A percentile compares a stretch with the other conserved stretches of the same genome.
These are phyloP conservation scores for Diaporthe humulicola DNA, from an alignment of 2,329 filamentous ascomycete genomes.

Conservation along the genomic window DNA sequence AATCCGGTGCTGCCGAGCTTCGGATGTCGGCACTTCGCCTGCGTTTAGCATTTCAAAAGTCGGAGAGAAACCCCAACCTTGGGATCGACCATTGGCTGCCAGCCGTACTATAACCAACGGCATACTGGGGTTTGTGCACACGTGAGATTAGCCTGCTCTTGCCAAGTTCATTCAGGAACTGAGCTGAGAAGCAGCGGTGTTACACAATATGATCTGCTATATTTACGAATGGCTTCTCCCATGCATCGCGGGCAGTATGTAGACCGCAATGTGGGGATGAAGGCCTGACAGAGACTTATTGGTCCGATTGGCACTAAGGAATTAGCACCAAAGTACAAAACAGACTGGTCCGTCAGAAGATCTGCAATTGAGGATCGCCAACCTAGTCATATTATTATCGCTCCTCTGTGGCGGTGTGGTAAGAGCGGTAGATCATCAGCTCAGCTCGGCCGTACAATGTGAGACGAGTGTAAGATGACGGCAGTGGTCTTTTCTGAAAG, in stretches of 20 bases:
- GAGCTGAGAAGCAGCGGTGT: not conserved
- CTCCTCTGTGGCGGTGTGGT: slow-evolving; percentile 1
- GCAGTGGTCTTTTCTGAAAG: not conserved
- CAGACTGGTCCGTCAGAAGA: too few relatives aligned
- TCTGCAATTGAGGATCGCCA: not conserved
- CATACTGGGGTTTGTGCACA: not conserved
- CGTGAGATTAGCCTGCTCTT: not conserved
- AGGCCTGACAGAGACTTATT: not conserved
- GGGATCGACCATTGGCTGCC: too few relatives aligned
- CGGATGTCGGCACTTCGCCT: not conserved
- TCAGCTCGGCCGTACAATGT: not conserved
- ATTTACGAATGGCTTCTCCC: too few relatives aligned
- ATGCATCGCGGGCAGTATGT: not conserved
- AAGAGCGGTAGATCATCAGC: not conserved
- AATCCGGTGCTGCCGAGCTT: not conserved
- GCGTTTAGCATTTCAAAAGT: not conserved
- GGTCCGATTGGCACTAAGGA: too few relatives aligned
- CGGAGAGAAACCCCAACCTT: not conserved
- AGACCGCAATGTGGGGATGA: too few relatives aligned
- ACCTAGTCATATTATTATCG: not conserved
- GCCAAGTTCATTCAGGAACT: rapidly evolving
- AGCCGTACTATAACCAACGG: not conserved
- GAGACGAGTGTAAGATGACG: not conserved
- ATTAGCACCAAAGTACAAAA: not conserved
- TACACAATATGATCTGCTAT: too few relatives aligned